Conservation (phyloP, 331 rosid genomes). For the Telfairia occidentalis region DNA sequence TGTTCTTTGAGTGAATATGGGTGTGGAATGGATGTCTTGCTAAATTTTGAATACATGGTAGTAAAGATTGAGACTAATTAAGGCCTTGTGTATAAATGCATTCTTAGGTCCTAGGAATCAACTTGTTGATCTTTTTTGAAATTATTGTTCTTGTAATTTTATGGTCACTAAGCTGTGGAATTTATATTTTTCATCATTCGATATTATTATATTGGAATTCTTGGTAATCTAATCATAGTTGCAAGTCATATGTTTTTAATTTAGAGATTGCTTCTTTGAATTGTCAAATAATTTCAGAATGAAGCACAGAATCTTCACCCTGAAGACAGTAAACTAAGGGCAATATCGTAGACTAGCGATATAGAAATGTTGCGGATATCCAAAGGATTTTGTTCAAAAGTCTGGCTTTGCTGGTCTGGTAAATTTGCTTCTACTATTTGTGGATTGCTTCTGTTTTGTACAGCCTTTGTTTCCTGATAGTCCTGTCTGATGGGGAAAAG, state of each 20-base stretch:
- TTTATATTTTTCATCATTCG: neutral
- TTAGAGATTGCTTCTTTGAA: slow-evolving; percentile 7
- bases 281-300: slow-evolving; percentile 25
- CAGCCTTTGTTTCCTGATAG: neutral
- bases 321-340: slow-evolving; percentile 22
- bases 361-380: slow-evolving; percentile 5
- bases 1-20: neutral
- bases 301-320: slow-evolving; percentile 5
- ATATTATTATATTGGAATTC: neutral
- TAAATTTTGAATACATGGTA: neutral
- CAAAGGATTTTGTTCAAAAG: neutral
- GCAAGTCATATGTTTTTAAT: neutral
- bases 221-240: neutral
- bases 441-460: slow-evolving; percentile 4
- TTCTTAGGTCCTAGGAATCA: neutral
- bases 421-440: neutral
- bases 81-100: neutral
- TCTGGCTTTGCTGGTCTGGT: slow-evolving; percentile 2
- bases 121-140: neutral
- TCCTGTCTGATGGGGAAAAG: neutral
- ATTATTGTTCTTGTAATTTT: neutral
- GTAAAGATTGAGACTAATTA: neutral
- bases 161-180: neutral
- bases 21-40: neutral
- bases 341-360: slow-evolving; percentile 36